phyloP scores from a whole-genome alignment of 1,284 basidiomycete genomes.

The Malassezia equina region DNA sequence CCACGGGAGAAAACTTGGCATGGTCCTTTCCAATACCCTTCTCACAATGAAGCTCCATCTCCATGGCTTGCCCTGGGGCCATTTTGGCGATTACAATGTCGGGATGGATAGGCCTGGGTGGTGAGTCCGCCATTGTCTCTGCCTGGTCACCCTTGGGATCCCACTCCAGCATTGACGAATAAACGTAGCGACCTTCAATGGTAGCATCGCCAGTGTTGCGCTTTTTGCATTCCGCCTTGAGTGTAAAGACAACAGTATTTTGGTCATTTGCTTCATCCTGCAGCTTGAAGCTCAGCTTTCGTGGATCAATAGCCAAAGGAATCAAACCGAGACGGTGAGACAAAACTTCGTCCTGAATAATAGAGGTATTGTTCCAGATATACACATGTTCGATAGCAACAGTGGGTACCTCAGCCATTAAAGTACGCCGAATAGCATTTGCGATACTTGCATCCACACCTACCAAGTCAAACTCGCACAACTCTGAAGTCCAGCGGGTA shows the following conservation, averaged over 20 bases:
- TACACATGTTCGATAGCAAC: slow-evolving; percentile 89
- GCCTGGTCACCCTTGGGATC: slow-evolving; percentile 75
- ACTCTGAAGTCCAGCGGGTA: slow-evolving; percentile 32
- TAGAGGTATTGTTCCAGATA: slow-evolving; percentile 88
- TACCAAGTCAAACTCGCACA: slow-evolving; percentile 83
- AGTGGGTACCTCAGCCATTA: slow-evolving; percentile 77
- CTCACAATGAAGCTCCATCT: slow-evolving; percentile 80
- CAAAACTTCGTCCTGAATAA: slow-evolving; percentile 88
- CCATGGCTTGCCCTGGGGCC: slow-evolving; percentile 72
- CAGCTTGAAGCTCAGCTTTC: slow-evolving; percentile 51
- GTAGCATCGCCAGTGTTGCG: slow-evolving; percentile 41
- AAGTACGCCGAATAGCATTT: slow-evolving; percentile 80
- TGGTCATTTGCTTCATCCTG: slow-evolving; percentile 61
- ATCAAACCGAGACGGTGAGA: slow-evolving; percentile 81
- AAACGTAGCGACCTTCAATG: slow-evolving; percentile 56
- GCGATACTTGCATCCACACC: slow-evolving; percentile 93
- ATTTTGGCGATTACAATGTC: slow-evolving; percentile 91
- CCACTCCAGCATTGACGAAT: slow-evolving; percentile 72
- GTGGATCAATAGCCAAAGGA: slow-evolving; percentile 77
- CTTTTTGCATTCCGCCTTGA: slow-evolving; percentile 61
- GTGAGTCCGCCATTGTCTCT: slow-evolving; percentile 49
- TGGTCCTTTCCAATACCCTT: slow-evolving; percentile 95
- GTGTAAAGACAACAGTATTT: slow-evolving; percentile 81
- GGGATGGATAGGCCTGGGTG: slow-evolving; percentile 64
- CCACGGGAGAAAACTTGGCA: slow-evolving; percentile 91